Evolutionary conservation across 176 grass and related monocot species (phyloP).

Genomic region (Paspalum notatum): DNA sequence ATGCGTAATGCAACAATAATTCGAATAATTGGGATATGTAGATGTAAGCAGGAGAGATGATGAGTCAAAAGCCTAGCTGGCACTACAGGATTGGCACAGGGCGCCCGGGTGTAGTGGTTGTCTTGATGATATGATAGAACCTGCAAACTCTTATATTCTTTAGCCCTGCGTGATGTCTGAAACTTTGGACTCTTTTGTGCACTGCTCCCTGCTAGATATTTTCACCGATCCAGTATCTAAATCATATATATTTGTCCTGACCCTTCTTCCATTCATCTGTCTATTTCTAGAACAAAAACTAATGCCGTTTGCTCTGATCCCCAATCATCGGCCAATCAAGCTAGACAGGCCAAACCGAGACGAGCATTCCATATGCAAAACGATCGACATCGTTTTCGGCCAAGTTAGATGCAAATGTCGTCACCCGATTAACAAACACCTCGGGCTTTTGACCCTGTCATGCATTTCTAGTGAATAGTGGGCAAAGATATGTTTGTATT

Average conservation of each 20-base stretch:
- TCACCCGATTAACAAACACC: slow-evolving; percentile 24
- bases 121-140: background rate
- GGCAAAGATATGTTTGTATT: slow-evolving; percentile 49
- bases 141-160: background rate
- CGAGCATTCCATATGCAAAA: slow-evolving; percentile 6
- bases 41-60: background rate
- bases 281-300: background rate
- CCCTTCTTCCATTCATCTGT: background rate
- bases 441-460: slow-evolving; percentile 14
- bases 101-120: slow-evolving; percentile 2
- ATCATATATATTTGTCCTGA: slow-evolving; percentile 25
- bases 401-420: slow-evolving; percentile 5
- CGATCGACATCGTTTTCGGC: slow-evolving; percentile 13
- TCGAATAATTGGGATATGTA: background rate
- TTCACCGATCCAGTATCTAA: background rate
- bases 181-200: background rate
- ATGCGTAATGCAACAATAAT: background rate
- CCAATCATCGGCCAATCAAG: background rate
- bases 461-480: background rate
- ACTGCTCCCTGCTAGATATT: background rate
- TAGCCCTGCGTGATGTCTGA: slow-evolving; percentile 11
- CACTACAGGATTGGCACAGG: background rate
- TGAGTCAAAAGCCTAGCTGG: slow-evolving; percentile 9
- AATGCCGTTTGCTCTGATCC: background rate
- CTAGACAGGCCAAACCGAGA: slow-evolving; percentile 12